Evolutionary conservation across 2,329 filamentous ascomycete species (phyloP).

Genomic region (Cladosporium colombiae): DNA sequence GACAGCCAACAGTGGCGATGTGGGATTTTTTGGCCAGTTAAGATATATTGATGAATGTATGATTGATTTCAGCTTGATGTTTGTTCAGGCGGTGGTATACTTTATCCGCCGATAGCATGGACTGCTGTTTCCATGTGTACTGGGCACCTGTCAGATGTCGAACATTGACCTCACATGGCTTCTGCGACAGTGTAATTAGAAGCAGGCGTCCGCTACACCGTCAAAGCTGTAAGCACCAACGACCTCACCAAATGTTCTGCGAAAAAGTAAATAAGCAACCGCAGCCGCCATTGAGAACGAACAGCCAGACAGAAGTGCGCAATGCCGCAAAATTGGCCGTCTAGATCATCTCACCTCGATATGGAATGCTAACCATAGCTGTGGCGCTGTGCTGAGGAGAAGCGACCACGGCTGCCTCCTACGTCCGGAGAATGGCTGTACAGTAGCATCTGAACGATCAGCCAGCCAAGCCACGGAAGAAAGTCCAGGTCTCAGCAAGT

Average conservation of each 20-base stretch:
- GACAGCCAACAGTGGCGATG: conserved; percentile 27
- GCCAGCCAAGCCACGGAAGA: not conserved
- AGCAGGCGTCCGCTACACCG: no score
- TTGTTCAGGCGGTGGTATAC: not conserved
- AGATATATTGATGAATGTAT: not conserved
- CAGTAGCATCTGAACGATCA: not conserved
- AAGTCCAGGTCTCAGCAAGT: not conserved
- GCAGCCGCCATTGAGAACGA: no score
- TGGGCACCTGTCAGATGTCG: no score
- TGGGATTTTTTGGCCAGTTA: not conserved
- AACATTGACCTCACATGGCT: no score
- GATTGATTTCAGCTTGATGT: not conserved
- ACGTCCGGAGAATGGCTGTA: not conserved
- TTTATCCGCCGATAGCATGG: no score
- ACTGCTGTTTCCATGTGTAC: no score
- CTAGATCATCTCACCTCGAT: not conserved
- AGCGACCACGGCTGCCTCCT: not conserved
- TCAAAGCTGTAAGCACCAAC: not conserved
- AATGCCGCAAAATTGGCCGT: not conserved
- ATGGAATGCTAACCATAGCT: not conserved
- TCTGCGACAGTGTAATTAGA: no score
- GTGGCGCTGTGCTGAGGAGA: not conserved
- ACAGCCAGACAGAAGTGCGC: not conserved
- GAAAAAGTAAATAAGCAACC: not conserved
- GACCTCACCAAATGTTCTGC: not conserved